Base-by-base conservation (phyloP, 305 asterid species). In the Nicotiana rustica region DNA sequence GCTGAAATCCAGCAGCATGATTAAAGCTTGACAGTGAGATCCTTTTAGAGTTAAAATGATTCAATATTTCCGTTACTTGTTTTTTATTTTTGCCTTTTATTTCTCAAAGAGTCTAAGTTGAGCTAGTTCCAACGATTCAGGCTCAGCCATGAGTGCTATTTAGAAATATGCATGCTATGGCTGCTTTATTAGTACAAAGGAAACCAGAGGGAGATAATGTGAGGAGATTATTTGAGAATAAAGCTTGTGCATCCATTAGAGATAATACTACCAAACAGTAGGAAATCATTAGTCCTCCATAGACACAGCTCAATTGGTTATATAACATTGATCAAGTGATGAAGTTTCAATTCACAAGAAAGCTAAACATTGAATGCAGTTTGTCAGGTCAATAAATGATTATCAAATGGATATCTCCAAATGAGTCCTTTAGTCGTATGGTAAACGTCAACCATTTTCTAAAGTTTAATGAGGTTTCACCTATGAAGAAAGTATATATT, bases 401-500 rank as follows among this genome's bases (percentile, higher is more conserved):
- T n/a, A 70, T 71, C 78, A 71, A 71, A 18, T 13, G 13, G 14
- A 71, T 7, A 55, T 31, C 78, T 47, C 2, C 78, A 21, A 47
- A 47, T 19, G 61, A 47, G 36, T 1, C 18, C 3, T 19, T 70
- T 44, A 71, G 14, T 47, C 31, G 4, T 21, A 47, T 0, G 38
- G 21, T 19, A 71, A 71, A 0, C 13, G 13, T 70, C 60, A 69
- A 38, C 13, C 6, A 44, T 19, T 71, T 44, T 47, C 41, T 19
- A 6, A 71, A 71, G 78, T 71, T 71, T 4, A 71, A 12, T 3
- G 61, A 71, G 49, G 21, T 47, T 10, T 47, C 78, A 71, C 3
- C 61, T 2, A 47, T 21, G 78, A 71, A 13, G 78, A 71, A 0
- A 19, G 2, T 44, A 44, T 44, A 47, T 5, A 18, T 0, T 21